Base-by-base conservation (phyloP, 768 basidiomycete genomes). In the Pleurotus citrinopileatus region DNA sequence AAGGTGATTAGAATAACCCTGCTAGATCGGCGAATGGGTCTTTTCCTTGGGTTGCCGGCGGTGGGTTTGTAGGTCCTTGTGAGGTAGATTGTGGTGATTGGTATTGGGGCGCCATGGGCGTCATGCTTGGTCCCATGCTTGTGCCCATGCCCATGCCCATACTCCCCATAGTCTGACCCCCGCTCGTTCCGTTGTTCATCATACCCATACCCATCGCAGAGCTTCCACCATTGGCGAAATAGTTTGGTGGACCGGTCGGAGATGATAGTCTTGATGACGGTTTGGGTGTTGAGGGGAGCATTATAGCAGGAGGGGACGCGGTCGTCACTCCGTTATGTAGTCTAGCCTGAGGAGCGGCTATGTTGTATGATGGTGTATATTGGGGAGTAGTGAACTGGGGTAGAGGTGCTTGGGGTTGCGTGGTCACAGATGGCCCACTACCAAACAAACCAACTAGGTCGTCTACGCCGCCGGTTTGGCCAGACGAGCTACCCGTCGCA, bases 21-120 rank as follows among this genome's bases (percentile, higher is more conserved):
- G 78, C 89, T 29, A 93, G 74, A 70, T 93, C 91, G 4, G 89
- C 89, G 62, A 93, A 93, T 37, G 91, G 91, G 67, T 93, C 91
- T 65, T 89, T 93, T 54, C 71, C 74, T 57, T 80, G 76, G 40
- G 66, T 55, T 50, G 63, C 59, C 26, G 61, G 57, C 12, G 60
- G 52, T 4, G 64, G 51, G 45, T 55, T 56, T 37, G 61, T 56
- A 26, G 66, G 47, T 3, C 60, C 47, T 23, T 57, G 63, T 45
- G 63, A 64, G 27, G 55, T 62, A 47, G 61, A 61, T 55, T 51
- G 54, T 19, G 22, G 59, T 47, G 58, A 61, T 57, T 57, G 63
- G 36, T 20, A 54, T 50, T 55, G 45, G 52, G 53, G 37, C 23
- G 26, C 20, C 53, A 45, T 17, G 5, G 53, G 37, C 29, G 22